Evolutionary conservation across 78 protist genomes (phyloP).

Genomic region (Isochrysis galbana): DNA sequence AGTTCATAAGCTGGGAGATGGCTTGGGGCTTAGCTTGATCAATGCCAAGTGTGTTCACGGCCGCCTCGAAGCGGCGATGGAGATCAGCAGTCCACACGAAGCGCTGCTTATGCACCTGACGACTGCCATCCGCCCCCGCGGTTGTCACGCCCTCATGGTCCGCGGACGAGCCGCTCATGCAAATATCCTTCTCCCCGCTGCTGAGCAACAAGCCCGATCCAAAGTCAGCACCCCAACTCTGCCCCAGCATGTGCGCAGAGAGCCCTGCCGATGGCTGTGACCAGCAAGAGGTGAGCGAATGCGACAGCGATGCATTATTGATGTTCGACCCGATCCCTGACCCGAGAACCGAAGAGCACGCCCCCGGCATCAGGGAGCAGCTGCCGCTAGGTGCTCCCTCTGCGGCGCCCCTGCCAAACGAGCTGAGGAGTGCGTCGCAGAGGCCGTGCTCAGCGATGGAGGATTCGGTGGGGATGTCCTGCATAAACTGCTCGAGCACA

Average conservation of each 20-base stretch:
- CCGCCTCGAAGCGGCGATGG: conserved; percentile 6
- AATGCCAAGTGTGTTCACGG: conserved; percentile 3
- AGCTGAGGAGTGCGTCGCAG: background rate
- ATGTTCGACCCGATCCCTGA: background rate
- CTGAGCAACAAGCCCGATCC: background rate
- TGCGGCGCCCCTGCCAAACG: too few relatives aligned
- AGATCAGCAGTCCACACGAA: conserved; percentile 25
- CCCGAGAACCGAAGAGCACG: too few relatives aligned
- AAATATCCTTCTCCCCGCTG: background rate
- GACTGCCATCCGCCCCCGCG: background rate
- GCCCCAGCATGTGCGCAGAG: too few relatives aligned
- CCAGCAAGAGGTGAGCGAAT: background rate
- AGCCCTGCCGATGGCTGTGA: background rate
- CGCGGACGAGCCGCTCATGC: background rate
- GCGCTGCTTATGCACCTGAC: background rate
- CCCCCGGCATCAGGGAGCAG: too few relatives aligned
- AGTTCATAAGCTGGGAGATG: conserved; percentile 16
- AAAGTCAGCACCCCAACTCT: too few relatives aligned
- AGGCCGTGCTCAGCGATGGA: background rate
- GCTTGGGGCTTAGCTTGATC: conserved; percentile 18
- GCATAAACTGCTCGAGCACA: conserved; percentile 17
- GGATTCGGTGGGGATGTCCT: background rate
- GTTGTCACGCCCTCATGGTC: background rate
- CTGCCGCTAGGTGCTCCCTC: too few relatives aligned
- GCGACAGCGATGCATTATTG: background rate